phyloP scores from a whole-genome alignment of 305 asterid genomes.

The Solanum hybrid region DNA sequence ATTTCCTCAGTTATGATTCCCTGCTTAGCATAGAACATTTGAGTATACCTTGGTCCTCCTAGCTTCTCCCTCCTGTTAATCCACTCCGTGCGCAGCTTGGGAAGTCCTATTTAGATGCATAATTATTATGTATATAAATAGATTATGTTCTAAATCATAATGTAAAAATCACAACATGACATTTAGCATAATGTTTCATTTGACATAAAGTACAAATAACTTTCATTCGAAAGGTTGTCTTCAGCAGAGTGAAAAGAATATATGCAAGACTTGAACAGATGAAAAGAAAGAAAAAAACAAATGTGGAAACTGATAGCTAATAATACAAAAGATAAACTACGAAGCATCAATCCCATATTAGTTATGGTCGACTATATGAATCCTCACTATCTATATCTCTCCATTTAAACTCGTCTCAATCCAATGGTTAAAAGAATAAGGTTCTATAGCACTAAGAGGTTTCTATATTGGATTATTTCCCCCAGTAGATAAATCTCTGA shows the following conservation, averaged over 20 bases:
- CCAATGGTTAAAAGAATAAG: neutral
- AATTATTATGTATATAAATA: neutral
- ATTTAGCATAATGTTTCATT: neutral
- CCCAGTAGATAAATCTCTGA: neutral
- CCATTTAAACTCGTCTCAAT: neutral
- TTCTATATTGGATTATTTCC: neutral
- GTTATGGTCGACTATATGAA: neutral
- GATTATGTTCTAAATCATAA: neutral
- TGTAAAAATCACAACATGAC: neutral
- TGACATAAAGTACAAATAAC: neutral
- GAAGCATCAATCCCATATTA: neutral
- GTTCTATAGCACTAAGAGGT: neutral
- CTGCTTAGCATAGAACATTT: constrained; percentile 89
- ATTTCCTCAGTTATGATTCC: constrained; percentile 89
- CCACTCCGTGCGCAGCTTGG: constrained; percentile 85
- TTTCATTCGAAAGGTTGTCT: neutral
- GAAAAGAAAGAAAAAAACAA: neutral
- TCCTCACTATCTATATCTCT: neutral
- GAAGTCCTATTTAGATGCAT: constrained; percentile 48
- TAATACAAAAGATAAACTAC: neutral
- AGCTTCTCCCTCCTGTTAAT: constrained; percentile 65
- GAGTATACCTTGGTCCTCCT: constrained; percentile 77
- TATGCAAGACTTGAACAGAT: neutral
- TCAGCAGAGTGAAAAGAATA: neutral
- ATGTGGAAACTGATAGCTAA: neutral